Percentiles rank a stretch among this genome's conserved stretches.
Evolutionary conservation across 331 rosid species (phyloP).

Genomic region (Telfairia occidentalis): DNA sequence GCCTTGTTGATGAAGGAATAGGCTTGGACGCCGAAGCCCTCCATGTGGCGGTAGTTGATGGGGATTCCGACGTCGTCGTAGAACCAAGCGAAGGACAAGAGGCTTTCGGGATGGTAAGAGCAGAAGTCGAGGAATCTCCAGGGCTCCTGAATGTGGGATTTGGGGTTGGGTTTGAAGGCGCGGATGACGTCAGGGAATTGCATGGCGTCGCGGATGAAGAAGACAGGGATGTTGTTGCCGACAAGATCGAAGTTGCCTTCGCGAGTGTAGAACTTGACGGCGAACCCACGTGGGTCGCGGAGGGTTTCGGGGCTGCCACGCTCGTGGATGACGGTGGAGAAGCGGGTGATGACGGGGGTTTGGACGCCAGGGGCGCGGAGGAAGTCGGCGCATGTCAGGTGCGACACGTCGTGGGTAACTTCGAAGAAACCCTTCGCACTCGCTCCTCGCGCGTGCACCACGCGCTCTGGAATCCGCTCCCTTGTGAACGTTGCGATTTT

Average conservation of each 20-base stretch:
- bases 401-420: slow-evolving; percentile 79
- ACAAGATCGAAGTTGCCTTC: slow-evolving; percentile 90
- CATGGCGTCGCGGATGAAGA: slow-evolving; percentile 71
- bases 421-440: slow-evolving; percentile 97
- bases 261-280: slow-evolving; percentile 86
- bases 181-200: slow-evolving; percentile 87
- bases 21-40: slow-evolving; percentile 82
- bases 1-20: slow-evolving; percentile 55
- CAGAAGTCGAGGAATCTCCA: slow-evolving; percentile 84
- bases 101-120: slow-evolving; percentile 84
- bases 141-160: slow-evolving; percentile 74
- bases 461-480: slow-evolving; percentile 92
- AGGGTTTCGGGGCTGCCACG: slow-evolving; percentile 95
- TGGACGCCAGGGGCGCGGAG: slow-evolving; percentile 90
- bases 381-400: slow-evolving; percentile 85
- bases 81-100: slow-evolving; percentile 58
- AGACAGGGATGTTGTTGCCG: slow-evolving; percentile 79
- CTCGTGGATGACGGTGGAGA: slow-evolving; percentile 90
- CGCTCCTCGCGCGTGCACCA: slow-evolving; percentile 94
- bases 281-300: slow-evolving; percentile 95
- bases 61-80: slow-evolving; percentile 84
- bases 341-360: slow-evolving; percentile 80
- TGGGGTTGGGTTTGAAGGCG: slow-evolving; percentile 81
- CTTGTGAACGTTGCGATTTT: slow-evolving; percentile 72
- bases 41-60: slow-evolving; percentile 90